These are phyloP conservation scores for Pinus taeda DNA, from an alignment of 75 land plant genomes.

Conservation along the genomic window DNA sequence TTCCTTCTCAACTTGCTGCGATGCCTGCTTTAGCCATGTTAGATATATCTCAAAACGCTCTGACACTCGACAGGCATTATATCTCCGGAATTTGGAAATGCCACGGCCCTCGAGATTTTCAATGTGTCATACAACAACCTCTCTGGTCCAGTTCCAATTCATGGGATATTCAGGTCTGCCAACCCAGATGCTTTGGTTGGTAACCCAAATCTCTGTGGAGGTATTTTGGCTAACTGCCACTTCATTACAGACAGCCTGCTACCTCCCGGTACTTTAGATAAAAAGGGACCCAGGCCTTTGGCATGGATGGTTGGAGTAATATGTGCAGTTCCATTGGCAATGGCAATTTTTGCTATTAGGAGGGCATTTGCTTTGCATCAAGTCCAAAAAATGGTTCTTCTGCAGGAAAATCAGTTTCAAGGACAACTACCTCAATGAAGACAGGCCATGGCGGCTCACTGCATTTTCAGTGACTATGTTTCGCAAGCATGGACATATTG, in stretches of 20 bases:
- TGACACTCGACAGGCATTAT: constrained; percentile 25
- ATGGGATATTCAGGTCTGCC: constrained; percentile 63
- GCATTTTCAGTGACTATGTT: constrained; percentile 76
- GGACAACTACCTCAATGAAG: constrained; percentile 25
- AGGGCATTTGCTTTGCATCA: constrained; percentile 23
- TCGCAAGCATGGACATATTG: constrained; percentile 59
- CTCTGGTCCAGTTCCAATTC: constrained; percentile 59
- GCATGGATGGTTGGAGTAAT: constrained; percentile 44
- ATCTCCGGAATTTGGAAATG: constrained; percentile 37
- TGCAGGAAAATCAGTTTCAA: constrained; percentile 16
- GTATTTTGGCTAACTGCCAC: constrained; percentile 50
- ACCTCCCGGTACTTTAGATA: background rate
- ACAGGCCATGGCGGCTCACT: constrained; percentile 69
- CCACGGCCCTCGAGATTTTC: constrained; percentile 59
- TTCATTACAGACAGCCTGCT: background rate
- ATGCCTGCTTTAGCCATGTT: constrained; percentile 34
- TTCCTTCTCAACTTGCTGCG: constrained; percentile 35
- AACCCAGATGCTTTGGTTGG: constrained; percentile 69
- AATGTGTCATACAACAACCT: constrained; percentile 79
- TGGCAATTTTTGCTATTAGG: constrained; percentile 15
- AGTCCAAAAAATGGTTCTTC: constrained; percentile 27
- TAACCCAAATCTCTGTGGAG: constrained; percentile 81
- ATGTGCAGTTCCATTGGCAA: constrained; percentile 17
- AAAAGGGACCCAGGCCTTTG: constrained; percentile 6
- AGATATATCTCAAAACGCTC: constrained; percentile 36